Conservation (phyloP, 805 yeast genomes). For the Candida jianshihensis region DNA sequence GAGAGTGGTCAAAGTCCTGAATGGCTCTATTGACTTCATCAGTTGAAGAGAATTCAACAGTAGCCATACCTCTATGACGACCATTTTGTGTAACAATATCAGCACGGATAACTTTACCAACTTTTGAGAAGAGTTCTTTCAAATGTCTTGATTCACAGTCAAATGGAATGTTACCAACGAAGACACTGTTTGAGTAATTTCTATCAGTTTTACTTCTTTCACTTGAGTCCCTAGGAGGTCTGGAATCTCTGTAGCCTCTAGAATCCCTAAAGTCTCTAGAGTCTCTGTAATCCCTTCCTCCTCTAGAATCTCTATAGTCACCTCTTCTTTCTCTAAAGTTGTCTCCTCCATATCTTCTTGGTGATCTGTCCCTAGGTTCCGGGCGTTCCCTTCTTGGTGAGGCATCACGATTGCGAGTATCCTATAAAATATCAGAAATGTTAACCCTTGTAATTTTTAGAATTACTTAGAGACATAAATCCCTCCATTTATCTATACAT, state of each 20-base stretch:
- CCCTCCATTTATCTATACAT: too few relatives aligned
- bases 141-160: slow-evolving; percentile 53
- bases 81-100: slow-evolving; percentile 77
- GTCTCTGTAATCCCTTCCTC: slow-evolving; percentile 20
- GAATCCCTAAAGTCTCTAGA: slow-evolving; percentile 19
- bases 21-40: slow-evolving; percentile 71
- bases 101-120: slow-evolving; percentile 68
- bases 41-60: slow-evolving; percentile 69
- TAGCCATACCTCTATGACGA: slow-evolving; percentile 83
- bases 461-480: too few relatives aligned
- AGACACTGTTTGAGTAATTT: slow-evolving; percentile 61
- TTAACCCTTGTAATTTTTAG: too few relatives aligned
- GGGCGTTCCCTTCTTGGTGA: slow-evolving; percentile 25
- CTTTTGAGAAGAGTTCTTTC: slow-evolving; percentile 48
- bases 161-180: slow-evolving; percentile 69
- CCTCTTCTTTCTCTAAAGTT: slow-evolving; percentile 32
- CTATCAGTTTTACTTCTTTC: slow-evolving; percentile 35
- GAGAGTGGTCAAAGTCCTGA: slow-evolving; percentile 55
- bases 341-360: slow-evolving; percentile 31
- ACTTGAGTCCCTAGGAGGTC: slow-evolving; percentile 15
- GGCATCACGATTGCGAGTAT: slow-evolving; percentile 20
- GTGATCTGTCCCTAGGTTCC: slow-evolving; percentile 20
- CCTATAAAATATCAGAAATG: slow-evolving; percentile 15
- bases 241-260: slow-evolving; percentile 24
- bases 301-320: too few relatives aligned